A percentile compares a stretch with the other conserved stretches of the same genome.
These are phyloP conservation scores for Cryptosporidium baileyi DNA, from an alignment of 169 alveolate genomes.

Conservation along the genomic window DNA sequence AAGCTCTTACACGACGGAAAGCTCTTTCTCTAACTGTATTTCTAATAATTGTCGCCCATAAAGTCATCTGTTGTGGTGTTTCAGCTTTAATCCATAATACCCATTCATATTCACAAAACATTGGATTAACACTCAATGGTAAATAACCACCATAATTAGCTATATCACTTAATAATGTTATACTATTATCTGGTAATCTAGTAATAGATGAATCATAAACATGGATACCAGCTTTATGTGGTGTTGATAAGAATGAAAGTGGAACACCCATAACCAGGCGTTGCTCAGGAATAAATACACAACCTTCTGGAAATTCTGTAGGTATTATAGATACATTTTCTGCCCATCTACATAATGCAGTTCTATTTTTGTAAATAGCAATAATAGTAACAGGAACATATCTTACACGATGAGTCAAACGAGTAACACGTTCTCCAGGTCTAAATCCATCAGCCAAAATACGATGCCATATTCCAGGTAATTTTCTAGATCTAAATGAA, in stretches of 20 bases:
- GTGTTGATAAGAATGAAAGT: slow-evolving; percentile 66
- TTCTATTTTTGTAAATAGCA: slow-evolving; percentile 58
- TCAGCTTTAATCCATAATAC: slow-evolving; percentile 63
- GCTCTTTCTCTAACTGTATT: slow-evolving; percentile 66
- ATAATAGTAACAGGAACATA: slow-evolving; percentile 66
- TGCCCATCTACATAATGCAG: slow-evolving; percentile 68
- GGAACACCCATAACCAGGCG: slow-evolving; percentile 67
- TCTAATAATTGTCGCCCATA: slow-evolving; percentile 69
- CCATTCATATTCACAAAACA: slow-evolving; percentile 68
- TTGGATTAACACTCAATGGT: slow-evolving; percentile 54
- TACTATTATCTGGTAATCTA: slow-evolving; percentile 61
- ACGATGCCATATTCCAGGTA: slow-evolving; percentile 72
- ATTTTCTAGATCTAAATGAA: slow-evolving; percentile 30
- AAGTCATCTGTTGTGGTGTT: slow-evolving; percentile 66
- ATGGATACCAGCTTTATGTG: slow-evolving; percentile 69
- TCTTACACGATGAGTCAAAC: slow-evolving; percentile 60
- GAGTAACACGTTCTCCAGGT: slow-evolving; percentile 66
- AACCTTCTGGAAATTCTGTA: slow-evolving; percentile 69
- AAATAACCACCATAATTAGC: slow-evolving; percentile 59
- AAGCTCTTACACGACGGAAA: slow-evolving; percentile 64
- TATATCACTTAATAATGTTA: slow-evolving; percentile 14
- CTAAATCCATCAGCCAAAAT: slow-evolving; percentile 67
- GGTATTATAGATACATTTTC: slow-evolving; percentile 52
- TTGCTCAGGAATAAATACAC: slow-evolving; percentile 68
- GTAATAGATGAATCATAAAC: slow-evolving; percentile 57